Base-by-base conservation (phyloP, 2,329 filamentous ascomycete species). In the Lachnellula hyalina region DNA sequence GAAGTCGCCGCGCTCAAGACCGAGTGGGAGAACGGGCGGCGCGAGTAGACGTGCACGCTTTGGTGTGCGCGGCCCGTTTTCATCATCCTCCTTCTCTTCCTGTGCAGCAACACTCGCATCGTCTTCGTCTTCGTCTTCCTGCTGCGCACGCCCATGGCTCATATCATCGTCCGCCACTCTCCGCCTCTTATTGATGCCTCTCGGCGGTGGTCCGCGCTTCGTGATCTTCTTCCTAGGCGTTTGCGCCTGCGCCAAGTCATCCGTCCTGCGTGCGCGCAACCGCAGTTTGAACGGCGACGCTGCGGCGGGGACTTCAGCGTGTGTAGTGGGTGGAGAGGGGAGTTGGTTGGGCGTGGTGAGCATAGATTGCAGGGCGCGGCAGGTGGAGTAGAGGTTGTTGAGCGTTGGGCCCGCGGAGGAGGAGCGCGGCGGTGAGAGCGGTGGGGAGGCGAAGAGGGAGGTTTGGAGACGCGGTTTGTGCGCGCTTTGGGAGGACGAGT, bases 311-410 rank as follows among this genome's bases (percentile, higher is more conserved):
- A 62, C 52, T n/a, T 64, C 60, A 11, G 61, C 58, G 35, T 68
- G 65, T 6, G 51, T 67, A 61, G 82, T 73, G 2, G 82, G 81
- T 12, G 82, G 82, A 23, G 80, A 82, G 14, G 79, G 80, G 5
- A 82, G 71, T 62, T 78, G 75, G 49, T 68, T 59, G 61, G 77
- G 72, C 4, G 73, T 63, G 25, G 75, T 70, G 56, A 85, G 75
- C 64, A 85, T 79, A 2, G 78, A 78, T 65, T 86, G 83, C 0
- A 85, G 76, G 5, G 78, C 80, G 68, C 80, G 81, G 67, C 82
- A 85, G 47, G 81, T 80, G 57, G 73, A 76, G 69, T 82, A 78
- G 65, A 85, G 76, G 70, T 79, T 80, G 66, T 73, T 74, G 61
- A 83, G 71, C 19, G 78, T 71, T 50, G 71, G 71, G 57, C 76